Evolutionary conservation across 2,329 filamentous ascomycete species (phyloP), one percentile per base, ranked within the genome.

Genomic region (Cladosporium austrohemisphaericum): DNA sequence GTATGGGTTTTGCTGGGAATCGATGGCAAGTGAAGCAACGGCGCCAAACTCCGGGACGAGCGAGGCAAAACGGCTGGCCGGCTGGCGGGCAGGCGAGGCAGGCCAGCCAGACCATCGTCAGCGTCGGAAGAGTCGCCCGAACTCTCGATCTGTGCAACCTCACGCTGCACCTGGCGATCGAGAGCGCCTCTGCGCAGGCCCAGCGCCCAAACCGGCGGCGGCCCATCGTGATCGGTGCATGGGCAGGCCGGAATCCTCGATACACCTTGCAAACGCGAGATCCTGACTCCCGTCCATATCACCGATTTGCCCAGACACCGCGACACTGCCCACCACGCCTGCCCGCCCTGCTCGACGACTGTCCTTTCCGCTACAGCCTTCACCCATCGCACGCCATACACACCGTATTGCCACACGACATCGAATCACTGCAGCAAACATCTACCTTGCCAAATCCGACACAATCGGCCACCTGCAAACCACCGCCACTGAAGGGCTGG

Each of bases 61-160:
- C n/a, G n/a, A n/a, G n/a, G n/a, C n/a, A 19, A 40, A 23, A 40
- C 13, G n/a, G 22, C 9, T 41, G 37, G 37, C 14, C 16, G 29
- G 29, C 29, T 31, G 25, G 25, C 25, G 6, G 25, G 25, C 25
- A n/a, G n/a, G n/a, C n/a, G n/a, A n/a, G n/a, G n/a, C n/a, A n/a
- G n/a, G n/a, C n/a, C n/a, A n/a, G n/a, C n/a, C 20, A 9, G 35
- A 20, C 35, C 19, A 14, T 8, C 11, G 6, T 14, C 14, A 13
- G 35, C 35, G 4, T 14, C 37, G 37, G 37, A 19, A 40, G 37
- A n/a, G 37, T 28, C 37, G 13, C 14, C 36, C 37, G 37, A 40
- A 20, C 26, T 22, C 41, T 32, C 41, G 41, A 44, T 44, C 41
- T 44, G 41, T 14, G 28, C 26, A 20, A 44, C 41, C 41, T 44